Evolutionary conservation across 2,329 filamentous ascomycete species (phyloP).

Genomic region (Pseudocercospora cruenta): DNA sequence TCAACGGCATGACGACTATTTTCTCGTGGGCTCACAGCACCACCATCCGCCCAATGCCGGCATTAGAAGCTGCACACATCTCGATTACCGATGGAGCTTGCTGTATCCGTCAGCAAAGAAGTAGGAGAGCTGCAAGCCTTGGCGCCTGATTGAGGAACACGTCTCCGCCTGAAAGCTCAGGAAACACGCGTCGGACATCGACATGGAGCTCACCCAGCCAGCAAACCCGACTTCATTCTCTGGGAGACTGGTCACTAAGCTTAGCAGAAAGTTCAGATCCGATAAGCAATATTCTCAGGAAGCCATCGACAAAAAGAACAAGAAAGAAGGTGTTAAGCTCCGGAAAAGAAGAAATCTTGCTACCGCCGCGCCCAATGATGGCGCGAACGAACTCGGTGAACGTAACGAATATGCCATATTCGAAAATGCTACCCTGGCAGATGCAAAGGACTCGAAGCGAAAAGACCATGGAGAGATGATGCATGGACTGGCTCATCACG

Average conservation of each 20-base stretch:
- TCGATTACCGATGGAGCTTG: conserved; percentile 8
- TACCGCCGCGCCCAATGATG: conserved; percentile 14
- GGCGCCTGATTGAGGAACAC: conserved; percentile 3
- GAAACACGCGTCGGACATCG: neutral
- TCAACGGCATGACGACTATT: neutral
- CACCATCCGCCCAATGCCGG: neutral
- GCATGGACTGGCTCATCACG: conserved; percentile 42
- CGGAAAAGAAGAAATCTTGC: conserved; percentile 26
- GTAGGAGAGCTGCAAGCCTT: neutral
- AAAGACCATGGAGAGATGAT: conserved; percentile 44
- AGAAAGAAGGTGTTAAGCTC: conserved; percentile 28
- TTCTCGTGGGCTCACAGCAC: neutral
- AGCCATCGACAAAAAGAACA: conserved; percentile 32
- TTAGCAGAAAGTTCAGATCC: conserved; percentile 35
- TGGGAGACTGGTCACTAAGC: conserved; percentile 33
- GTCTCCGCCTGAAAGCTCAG: neutral
- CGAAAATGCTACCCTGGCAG: conserved; percentile 30
- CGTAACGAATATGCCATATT: conserved; percentile 36
- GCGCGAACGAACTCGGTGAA: conserved; percentile 40
- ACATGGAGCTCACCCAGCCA: conserved; percentile 35
- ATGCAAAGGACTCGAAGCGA: conserved; percentile 20
- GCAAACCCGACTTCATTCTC: conserved; percentile 35
- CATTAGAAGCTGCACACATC: neutral
- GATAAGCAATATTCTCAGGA: conserved; percentile 36
- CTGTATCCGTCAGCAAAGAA: conserved; percentile 7